phyloP scores from a whole-genome alignment of 106 monocot species.

The Apostasia shenzhenica region DNA sequence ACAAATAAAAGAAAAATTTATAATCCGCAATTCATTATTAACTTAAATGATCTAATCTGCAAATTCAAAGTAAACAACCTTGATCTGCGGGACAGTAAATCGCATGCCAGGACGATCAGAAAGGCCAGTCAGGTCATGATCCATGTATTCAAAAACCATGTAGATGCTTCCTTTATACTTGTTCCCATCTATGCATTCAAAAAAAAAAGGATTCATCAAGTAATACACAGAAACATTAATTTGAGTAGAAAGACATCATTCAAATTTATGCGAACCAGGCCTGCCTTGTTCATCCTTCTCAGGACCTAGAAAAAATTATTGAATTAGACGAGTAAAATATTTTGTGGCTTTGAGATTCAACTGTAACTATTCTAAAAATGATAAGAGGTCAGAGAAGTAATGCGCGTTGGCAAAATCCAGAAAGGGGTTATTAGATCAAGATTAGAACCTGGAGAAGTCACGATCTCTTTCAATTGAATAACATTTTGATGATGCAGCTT shows the following conservation, averaged over 20 bases:
- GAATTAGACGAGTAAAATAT: not conserved
- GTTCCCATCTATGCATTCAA: constrained; percentile 54
- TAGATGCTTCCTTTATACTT: constrained; percentile 96
- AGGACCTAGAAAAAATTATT: constrained; percentile 43
- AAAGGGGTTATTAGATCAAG: not conserved
- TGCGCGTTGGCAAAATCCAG: too few relatives aligned
- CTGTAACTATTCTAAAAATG: not conserved
- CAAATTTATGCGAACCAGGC: constrained; percentile 29
- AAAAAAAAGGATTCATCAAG: constrained; percentile 9
- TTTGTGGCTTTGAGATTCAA: too few relatives aligned
- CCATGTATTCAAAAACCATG: constrained; percentile 99
- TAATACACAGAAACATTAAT: too few relatives aligned
- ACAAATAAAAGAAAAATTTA: not conserved
- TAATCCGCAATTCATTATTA: too few relatives aligned
- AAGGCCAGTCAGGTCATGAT: constrained; percentile 95
- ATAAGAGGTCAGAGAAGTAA: not conserved
- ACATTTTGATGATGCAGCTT: constrained; percentile 97
- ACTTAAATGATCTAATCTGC: too few relatives aligned
- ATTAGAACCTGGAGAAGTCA: constrained; percentile 77
- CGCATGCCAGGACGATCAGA: constrained; percentile 89
- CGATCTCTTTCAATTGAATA: constrained; percentile 92
- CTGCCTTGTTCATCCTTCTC: constrained; percentile 94
- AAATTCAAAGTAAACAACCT: constrained; percentile 26
- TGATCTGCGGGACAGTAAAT: constrained; percentile 90
- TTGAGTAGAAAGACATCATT: too few relatives aligned